phyloP scores from a whole-genome alignment of 2,329 filamentous ascomycete genomes.

The Aspergillus neoniger region DNA sequence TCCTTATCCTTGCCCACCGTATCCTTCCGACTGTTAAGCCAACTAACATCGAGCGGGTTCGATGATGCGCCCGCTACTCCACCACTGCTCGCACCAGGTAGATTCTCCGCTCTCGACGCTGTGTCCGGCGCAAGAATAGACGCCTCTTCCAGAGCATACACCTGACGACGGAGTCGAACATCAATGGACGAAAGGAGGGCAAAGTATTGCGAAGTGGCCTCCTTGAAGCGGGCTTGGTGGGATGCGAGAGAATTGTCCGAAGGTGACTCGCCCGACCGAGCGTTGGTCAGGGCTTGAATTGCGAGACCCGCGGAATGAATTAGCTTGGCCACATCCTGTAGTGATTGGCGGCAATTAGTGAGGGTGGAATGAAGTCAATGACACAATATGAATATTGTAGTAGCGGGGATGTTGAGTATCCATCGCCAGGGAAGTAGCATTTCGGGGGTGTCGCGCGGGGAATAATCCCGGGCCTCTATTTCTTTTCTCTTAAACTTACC shows the following conservation, averaged over 20 bases:
- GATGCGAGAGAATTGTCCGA: constrained; percentile 52
- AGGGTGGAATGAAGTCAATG: background rate
- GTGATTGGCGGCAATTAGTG: constrained; percentile 6
- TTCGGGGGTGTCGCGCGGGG: background rate
- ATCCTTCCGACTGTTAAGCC: constrained; percentile 82
- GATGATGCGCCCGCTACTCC: constrained; percentile 42
- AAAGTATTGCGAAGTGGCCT: constrained; percentile 63
- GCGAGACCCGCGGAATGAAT: constrained; percentile 63
- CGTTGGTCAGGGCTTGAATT: constrained; percentile 63
- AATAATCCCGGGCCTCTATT: background rate
- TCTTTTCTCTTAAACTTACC: constrained; percentile 40
- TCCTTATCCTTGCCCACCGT: constrained; percentile 83
- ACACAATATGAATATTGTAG: background rate
- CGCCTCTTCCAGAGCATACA: constrained; percentile 79
- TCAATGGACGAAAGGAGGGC: constrained; percentile 72
- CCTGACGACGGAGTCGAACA: constrained; percentile 72
- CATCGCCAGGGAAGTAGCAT: background rate
- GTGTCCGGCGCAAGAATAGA: constrained; percentile 63
- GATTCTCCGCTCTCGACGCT: constrained; percentile 34
- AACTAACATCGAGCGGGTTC: constrained; percentile 77
- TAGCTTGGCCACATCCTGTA: constrained; percentile 55
- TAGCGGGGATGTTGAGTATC: too few relatives aligned
- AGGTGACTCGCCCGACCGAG: constrained; percentile 38
- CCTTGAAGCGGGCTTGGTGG: constrained; percentile 62
- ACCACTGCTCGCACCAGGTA: constrained; percentile 27